Conservation (phyloP, 306 rosid species). For the Cucumis melo region DNA sequence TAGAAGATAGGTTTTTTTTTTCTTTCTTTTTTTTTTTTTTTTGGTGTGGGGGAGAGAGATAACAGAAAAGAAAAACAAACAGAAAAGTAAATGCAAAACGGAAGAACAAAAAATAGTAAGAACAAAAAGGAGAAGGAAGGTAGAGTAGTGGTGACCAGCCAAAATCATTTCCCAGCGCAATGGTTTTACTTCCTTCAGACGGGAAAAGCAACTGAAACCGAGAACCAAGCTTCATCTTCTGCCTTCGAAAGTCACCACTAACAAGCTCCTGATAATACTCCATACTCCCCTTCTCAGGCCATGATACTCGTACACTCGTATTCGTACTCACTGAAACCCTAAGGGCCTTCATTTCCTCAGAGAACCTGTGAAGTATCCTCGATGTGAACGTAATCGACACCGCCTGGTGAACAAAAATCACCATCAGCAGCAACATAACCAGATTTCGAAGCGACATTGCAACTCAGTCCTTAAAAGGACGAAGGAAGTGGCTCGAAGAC, state of each 20-base stretch:
- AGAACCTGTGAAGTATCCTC: slow-evolving; percentile 65
- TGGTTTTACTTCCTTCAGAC: slow-evolving; percentile 57
- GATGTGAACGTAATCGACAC: slow-evolving; percentile 28
- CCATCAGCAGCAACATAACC: slow-evolving; percentile 6
- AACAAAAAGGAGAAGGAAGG: neutral
- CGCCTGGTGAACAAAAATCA: slow-evolving; percentile 20
- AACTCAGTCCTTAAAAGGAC: neutral
- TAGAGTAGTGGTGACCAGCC: slow-evolving; percentile 48
- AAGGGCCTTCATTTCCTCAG: slow-evolving; percentile 40
- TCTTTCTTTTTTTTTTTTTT: neutral
- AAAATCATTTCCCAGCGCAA: slow-evolving; percentile 70
- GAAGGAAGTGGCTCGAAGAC: slow-evolving; percentile 8
- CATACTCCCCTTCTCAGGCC: slow-evolving; percentile 38
- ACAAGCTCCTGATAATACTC: slow-evolving; percentile 42
- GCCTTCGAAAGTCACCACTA: slow-evolving; percentile 41
- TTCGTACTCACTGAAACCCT: slow-evolving; percentile 13
- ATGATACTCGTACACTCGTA: slow-evolving; percentile 4
- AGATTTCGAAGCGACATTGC: slow-evolving; percentile 36
- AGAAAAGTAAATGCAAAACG: neutral
- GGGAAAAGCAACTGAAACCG: slow-evolving; percentile 57
- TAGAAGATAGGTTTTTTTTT: neutral
- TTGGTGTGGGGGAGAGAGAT: neutral
- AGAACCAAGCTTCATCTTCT: slow-evolving; percentile 40
- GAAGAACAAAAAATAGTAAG: neutral
- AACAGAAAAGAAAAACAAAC: neutral